Evolutionary conservation across 1,139 yeast genomes (phyloP).

Genomic region (Geotrichum cucujoidarum): DNA sequence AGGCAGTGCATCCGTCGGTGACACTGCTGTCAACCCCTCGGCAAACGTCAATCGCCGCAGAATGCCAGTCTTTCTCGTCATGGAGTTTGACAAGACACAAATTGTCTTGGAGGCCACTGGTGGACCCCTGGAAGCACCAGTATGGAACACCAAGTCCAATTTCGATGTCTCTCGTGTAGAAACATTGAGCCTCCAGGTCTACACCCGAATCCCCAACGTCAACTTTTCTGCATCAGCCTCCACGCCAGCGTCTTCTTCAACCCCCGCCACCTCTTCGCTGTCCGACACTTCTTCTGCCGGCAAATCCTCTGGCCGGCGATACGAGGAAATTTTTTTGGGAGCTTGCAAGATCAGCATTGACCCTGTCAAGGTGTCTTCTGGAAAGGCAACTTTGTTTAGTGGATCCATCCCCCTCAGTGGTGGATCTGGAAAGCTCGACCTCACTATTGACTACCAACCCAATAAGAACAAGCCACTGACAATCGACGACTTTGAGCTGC

Average conservation of each 20-base stretch:
- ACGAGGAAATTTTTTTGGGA: slow-evolving; percentile 41
- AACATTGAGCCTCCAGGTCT: slow-evolving; percentile 61
- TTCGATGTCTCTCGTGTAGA: slow-evolving; percentile 78
- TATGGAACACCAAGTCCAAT: slow-evolving; percentile 82
- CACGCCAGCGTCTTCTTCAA: slow-evolving; percentile 12
- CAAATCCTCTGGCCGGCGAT: slow-evolving; percentile 18
- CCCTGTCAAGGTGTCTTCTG: slow-evolving; percentile 23
- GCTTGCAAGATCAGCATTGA: slow-evolving; percentile 31
- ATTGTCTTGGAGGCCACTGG: slow-evolving; percentile 72
- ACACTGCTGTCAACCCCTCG: slow-evolving; percentile 28
- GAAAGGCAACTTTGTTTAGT: slow-evolving; percentile 24
- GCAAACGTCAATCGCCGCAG: slow-evolving; percentile 18
- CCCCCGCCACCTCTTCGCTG: slow-evolving; percentile 3
- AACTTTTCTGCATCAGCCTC: slow-evolving; percentile 12
- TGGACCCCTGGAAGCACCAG: slow-evolving; percentile 60
- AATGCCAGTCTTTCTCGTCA: slow-evolving; percentile 40
- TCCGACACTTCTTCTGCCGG: slow-evolving; percentile 2
- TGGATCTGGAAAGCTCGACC: slow-evolving; percentile 43
- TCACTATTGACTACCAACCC: slow-evolving; percentile 77
- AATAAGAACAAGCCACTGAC: slow-evolving; percentile 63
- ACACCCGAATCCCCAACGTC: slow-evolving; percentile 59
- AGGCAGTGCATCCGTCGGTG: background rate
- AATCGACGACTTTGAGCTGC: slow-evolving; percentile 85
- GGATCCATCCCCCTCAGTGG: slow-evolving; percentile 35
- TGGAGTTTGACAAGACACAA: slow-evolving; percentile 55